A percentile compares a stretch with the other conserved stretches of the same genome.
phyloP scores from a whole-genome alignment of 257 asterid species.

The Pogostemon cablin region DNA sequence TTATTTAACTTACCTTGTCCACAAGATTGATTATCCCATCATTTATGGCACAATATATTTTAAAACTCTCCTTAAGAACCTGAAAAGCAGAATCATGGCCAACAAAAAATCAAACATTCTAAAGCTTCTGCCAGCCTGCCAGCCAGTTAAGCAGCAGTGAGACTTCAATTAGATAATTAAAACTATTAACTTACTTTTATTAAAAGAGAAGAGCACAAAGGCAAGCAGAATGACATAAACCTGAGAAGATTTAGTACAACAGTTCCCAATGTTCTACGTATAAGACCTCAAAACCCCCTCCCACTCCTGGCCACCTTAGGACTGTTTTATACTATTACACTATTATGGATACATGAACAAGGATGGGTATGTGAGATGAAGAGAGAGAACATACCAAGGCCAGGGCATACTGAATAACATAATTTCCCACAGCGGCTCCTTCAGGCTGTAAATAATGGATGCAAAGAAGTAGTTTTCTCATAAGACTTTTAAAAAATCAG shows the following conservation, averaged over 20 bases:
- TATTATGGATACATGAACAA: background rate
- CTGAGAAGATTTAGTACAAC: background rate
- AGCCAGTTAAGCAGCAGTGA: background rate
- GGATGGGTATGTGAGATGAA: background rate
- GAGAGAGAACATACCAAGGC: slow-evolving; percentile 66
- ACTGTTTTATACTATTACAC: background rate
- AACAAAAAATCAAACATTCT: slow-evolving; percentile 10
- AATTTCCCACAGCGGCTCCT: slow-evolving; percentile 87
- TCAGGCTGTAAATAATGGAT: slow-evolving; percentile 71
- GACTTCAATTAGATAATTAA: slow-evolving; percentile 10
- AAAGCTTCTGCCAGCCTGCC: background rate
- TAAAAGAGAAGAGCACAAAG: background rate
- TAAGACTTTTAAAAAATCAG: slow-evolving; percentile 4
- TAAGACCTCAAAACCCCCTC: slow-evolving; percentile 5
- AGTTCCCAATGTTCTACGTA: background rate
- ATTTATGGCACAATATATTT: slow-evolving; percentile 90
- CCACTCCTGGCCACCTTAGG: background rate
- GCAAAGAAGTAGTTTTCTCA: slow-evolving; percentile 17
- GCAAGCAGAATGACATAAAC: background rate
- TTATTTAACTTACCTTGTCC: slow-evolving; percentile 74
- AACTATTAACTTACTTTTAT: background rate
- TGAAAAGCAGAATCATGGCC: slow-evolving; percentile 43
- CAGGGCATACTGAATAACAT: slow-evolving; percentile 87
- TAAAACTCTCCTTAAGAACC: slow-evolving; percentile 99
- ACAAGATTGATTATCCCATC: slow-evolving; percentile 98